Percentiles rank a stretch among this genome's conserved stretches.
phyloP scores from a whole-genome alignment of 495 filamentous ascomycete genomes.

The Amniculicola lignicola region DNA sequence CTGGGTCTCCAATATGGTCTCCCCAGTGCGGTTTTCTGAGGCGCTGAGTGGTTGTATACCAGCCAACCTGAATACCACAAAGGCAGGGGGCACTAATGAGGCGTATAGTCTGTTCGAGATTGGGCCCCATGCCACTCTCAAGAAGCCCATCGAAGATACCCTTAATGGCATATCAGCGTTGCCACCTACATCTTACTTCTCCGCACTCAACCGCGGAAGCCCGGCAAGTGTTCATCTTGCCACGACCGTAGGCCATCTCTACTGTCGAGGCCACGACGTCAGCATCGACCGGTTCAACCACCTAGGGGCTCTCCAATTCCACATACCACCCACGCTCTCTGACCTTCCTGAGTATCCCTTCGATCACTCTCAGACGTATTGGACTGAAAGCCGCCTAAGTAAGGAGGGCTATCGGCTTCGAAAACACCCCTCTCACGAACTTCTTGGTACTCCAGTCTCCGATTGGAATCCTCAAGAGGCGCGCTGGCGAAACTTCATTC shows the following conservation, averaged over 20 bases:
- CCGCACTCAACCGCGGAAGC: no score
- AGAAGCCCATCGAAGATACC: constrained; percentile 48
- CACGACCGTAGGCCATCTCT: background rate
- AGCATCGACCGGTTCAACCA: background rate
- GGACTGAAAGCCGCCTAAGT: constrained; percentile 5
- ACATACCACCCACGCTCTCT: background rate
- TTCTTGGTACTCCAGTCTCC: background rate
- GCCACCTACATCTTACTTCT: no score
- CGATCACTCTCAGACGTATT: constrained; percentile 2
- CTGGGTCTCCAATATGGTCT: constrained; percentile 49
- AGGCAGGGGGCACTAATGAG: no score
- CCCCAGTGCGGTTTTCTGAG: constrained; percentile 46
- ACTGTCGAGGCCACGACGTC: background rate
- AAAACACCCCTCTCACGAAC: background rate
- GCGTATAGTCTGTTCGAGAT: no score
- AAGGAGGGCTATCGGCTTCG: background rate
- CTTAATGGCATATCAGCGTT: no score
- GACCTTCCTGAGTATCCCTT: constrained; percentile 18
- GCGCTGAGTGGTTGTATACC: no score
- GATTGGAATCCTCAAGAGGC: background rate
- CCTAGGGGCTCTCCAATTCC: background rate
- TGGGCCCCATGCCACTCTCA: constrained; percentile 62
- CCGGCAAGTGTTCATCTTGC: no score
- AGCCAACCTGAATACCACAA: no score
- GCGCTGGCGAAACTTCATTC: background rate